Conservation (phyloP, 139 green algal species). For the Picochlorum sp. region DNA sequence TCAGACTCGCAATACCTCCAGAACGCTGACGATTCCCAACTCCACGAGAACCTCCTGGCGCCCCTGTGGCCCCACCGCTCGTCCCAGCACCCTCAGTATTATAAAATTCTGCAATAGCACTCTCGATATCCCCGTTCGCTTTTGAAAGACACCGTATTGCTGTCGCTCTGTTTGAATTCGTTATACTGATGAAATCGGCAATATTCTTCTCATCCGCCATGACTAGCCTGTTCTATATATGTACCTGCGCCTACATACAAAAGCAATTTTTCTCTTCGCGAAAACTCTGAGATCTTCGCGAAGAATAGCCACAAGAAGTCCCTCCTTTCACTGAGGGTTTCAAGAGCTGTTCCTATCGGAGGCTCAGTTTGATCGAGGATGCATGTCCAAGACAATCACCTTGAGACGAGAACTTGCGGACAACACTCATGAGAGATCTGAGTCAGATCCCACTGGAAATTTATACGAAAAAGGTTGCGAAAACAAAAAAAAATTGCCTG, state of each 20-base stretch:
- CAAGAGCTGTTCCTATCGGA: no score
- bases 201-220: slow-evolving; percentile 18
- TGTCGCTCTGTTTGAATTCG: slow-evolving; percentile 11
- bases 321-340: no score
- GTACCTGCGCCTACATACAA: not conserved
- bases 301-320: no score
- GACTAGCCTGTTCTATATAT: not conserved
- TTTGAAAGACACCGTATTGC: slow-evolving; percentile 24
- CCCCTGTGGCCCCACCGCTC: not conserved
- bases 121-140: slow-evolving; percentile 20
- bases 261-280: no score
- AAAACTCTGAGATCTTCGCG: no score
- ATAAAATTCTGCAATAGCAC: slow-evolving; percentile 28
- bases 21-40: not conserved
- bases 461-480: no score
- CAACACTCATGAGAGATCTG: no score
- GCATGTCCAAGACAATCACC: no score
- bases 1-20: slow-evolving; percentile 24
- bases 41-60: not conserved
- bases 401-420: no score
- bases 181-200: slow-evolving; percentile 39
- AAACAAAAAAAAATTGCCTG: no score
- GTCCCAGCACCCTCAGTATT: slow-evolving; percentile 7
- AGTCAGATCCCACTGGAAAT: no score
- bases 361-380: no score